These are phyloP conservation scores for Chalaropsis thielavioides DNA, from an alignment of 2,329 filamentous ascomycete species.

Conservation along the genomic window DNA sequence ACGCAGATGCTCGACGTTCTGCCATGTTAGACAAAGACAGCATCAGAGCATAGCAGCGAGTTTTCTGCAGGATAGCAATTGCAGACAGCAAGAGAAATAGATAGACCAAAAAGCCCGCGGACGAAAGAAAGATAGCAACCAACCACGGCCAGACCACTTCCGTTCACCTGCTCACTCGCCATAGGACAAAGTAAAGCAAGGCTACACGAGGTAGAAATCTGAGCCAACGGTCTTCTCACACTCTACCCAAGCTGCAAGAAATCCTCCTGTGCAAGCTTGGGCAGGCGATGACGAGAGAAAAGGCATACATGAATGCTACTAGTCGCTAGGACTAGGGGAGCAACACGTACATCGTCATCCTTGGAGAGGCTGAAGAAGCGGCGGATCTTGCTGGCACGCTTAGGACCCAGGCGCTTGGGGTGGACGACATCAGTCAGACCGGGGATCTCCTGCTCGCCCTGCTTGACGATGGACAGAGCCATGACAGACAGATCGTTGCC, in stretches of 20 bases:
- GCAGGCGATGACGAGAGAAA: conserved; percentile 55
- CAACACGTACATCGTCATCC: conserved; percentile 95
- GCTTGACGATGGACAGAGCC: conserved; percentile 92
- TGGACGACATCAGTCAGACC: conserved; percentile 94
- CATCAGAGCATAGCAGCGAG: not conserved
- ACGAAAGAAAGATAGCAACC: conserved; percentile 15
- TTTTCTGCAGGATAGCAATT: conserved; percentile 3
- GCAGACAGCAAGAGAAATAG: conserved; percentile 10
- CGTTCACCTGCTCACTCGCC: not conserved
- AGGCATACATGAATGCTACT: conserved; percentile 23
- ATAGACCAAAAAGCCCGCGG: conserved; percentile 12
- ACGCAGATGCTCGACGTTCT: not conserved
- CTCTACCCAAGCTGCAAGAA: conserved; percentile 39
- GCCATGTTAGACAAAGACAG: not conserved
- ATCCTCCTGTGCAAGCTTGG: conserved; percentile 35
- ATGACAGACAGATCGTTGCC: conserved; percentile 89
- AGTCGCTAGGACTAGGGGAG: conserved; percentile 28
- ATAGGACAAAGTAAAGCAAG: not conserved
- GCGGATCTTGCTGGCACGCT: conserved; percentile 99
- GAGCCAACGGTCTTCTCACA: conserved; percentile 35
- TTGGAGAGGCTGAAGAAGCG: conserved; percentile 99
- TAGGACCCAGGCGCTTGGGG: conserved; percentile 98
- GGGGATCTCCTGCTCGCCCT: conserved; percentile 86
- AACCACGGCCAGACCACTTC: conserved; percentile 11
- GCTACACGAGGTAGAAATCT: conserved; percentile 11